Evolutionary conservation across 805 yeast species (phyloP).

Genomic region (Phaffomyces thermotolerans): DNA sequence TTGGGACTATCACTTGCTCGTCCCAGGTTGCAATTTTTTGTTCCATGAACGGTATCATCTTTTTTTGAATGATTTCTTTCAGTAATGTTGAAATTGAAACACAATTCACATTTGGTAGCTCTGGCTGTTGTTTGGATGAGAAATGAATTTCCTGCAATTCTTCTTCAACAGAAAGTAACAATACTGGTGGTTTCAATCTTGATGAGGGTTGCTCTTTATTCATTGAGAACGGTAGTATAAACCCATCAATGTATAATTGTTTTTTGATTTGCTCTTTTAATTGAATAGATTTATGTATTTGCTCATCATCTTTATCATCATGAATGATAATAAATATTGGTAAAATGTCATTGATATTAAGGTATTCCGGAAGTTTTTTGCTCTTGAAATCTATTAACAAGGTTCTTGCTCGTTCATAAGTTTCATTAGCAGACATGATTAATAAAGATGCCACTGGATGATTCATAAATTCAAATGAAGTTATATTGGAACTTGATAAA

Average conservation of each 20-base stretch:
- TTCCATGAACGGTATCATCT: constrained; percentile 75
- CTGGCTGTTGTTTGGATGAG: constrained; percentile 3
- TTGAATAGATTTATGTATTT: constrained; percentile 35
- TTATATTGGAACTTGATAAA: constrained; percentile 50
- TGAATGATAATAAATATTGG: constrained; percentile 46
- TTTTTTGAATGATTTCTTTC: constrained; percentile 30
- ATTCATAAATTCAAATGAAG: constrained; percentile 78
- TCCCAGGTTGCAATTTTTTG: constrained; percentile 76
- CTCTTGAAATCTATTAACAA: constrained; percentile 47
- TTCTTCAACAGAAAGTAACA: constrained; percentile 37
- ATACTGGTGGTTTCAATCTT: constrained; percentile 25
- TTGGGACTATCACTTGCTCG: constrained; percentile 69
- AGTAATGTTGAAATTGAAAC: constrained; percentile 15
- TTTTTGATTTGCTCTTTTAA: constrained; percentile 29
- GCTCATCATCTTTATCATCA: constrained; percentile 37
- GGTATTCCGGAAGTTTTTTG: constrained; percentile 46
- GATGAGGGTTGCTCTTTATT: constrained; percentile 10
- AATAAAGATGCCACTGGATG: constrained; percentile 79
- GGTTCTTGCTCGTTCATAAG: constrained; percentile 49
- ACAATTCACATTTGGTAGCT: constrained; percentile 11
- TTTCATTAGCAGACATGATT: constrained; percentile 50
- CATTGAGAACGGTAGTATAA: constrained; percentile 12
- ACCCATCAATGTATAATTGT: constrained; percentile 30
- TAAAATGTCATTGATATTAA: constrained; percentile 57
- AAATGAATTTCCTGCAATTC: constrained; percentile 27